Evolutionary conservation across 441 rosid species (phyloP).

Genomic region (Hura crepitans): DNA sequence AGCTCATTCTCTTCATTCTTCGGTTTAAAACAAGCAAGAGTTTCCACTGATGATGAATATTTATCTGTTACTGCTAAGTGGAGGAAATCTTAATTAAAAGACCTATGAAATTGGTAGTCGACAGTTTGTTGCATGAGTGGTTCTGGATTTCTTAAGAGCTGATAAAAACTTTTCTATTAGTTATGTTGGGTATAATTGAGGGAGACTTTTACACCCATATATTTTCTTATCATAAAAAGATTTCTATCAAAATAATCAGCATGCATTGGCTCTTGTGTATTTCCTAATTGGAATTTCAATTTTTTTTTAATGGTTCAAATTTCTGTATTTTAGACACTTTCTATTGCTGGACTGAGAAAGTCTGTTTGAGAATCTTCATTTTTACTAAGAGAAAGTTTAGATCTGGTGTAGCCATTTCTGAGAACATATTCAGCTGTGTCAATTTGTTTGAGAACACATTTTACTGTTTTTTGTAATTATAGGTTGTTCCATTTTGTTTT

Average conservation of each 20-base stretch:
- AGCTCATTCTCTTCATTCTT: neutral
- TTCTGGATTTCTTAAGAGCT: constrained; percentile 1
- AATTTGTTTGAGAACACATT: neutral
- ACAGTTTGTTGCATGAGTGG: neutral
- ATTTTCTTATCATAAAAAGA: neutral
- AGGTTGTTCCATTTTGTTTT: neutral
- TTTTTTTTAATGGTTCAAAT: neutral
- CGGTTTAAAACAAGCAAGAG: neutral
- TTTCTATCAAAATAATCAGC: neutral
- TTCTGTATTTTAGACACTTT: neutral
- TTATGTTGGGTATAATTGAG: neutral
- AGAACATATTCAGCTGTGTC: neutral
- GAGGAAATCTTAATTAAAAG: neutral
- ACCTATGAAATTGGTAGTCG: neutral
- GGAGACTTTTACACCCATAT: neutral
- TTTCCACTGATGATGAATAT: neutral
- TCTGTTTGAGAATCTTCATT: neutral
- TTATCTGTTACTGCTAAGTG: neutral
- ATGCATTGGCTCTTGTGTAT: neutral
- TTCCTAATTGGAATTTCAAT: constrained; percentile 1
- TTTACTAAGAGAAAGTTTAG: neutral
- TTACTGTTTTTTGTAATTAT: neutral
- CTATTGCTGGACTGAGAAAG: constrained; percentile 1
- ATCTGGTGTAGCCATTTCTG: neutral
- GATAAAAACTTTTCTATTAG: neutral